Conservation (phyloP, 495 filamentous ascomycete species). For the Penicillium parvum region DNA sequence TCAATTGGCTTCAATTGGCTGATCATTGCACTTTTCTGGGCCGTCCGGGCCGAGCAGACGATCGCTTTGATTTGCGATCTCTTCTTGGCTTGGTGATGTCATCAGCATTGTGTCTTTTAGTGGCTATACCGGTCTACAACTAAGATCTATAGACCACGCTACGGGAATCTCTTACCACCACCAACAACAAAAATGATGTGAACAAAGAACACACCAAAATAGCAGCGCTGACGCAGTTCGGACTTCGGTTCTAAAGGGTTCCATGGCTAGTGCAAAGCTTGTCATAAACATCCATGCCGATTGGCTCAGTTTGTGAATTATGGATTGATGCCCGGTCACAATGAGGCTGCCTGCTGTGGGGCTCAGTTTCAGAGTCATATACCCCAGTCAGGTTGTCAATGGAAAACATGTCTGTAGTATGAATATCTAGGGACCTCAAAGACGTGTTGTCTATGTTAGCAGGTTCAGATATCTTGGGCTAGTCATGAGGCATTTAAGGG, state of each 20-base stretch:
- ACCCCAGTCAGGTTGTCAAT: not conserved
- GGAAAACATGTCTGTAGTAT: no score
- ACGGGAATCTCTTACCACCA: not conserved
- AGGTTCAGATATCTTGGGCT: no score
- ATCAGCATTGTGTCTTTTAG: not conserved
- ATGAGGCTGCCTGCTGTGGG: constrained; percentile 1
- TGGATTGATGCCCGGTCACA: not conserved
- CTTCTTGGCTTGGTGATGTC: not conserved
- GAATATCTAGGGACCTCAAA: no score
- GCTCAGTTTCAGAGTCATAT: not conserved
- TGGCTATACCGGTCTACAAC: not conserved
- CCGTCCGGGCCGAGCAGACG: not conserved
- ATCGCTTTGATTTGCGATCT: not conserved
- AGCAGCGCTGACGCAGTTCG: constrained; percentile 3
- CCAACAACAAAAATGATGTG: no score
- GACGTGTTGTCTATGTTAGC: no score
- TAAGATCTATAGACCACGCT: not conserved
- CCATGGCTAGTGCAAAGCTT: constrained; percentile 2
- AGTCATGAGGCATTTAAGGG: no score
- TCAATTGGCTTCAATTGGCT: not conserved
- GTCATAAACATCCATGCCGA: not conserved
- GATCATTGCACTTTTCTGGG: not conserved
- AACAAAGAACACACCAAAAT: not conserved
- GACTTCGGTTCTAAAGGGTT: not conserved
- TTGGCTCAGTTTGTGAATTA: no score